These are phyloP conservation scores for Cardamine chenopodiifolia DNA, from an alignment of 345 rosid species.

Conservation along the genomic window DNA sequence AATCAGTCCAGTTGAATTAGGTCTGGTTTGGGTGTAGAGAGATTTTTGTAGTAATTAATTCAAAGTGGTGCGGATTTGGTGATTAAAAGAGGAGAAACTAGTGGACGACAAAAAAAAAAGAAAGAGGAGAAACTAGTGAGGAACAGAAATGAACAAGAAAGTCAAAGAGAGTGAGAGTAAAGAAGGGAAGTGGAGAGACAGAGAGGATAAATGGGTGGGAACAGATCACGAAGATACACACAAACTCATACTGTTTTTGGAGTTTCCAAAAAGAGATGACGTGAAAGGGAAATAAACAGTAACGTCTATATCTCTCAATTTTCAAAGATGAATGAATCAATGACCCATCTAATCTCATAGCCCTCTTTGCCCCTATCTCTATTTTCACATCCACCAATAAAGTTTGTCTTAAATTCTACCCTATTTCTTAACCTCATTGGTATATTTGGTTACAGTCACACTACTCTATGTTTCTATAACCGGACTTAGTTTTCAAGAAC, in stretches of 20 bases:
- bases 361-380: conserved; percentile 35
- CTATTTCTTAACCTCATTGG: conserved; percentile 26
- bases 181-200: conserved; percentile 40
- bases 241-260: conserved; percentile 44
- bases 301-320: conserved; percentile 28
- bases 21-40: not conserved
- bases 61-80: conserved; percentile 12
- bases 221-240: conserved; percentile 43
- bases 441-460: conserved; percentile 34
- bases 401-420: conserved; percentile 32
- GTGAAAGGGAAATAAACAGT: conserved; percentile 44
- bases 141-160: conserved; percentile 33
- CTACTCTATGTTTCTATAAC: conserved; percentile 24
- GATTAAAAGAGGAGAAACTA: too few species aligned
- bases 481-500: not conserved
- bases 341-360: conserved; percentile 42
- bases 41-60: conserved; percentile 4
- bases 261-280: conserved; percentile 46
- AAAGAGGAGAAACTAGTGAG: conserved; percentile 20
- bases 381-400: conserved; percentile 37
- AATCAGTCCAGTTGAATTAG: not conserved
- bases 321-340: conserved; percentile 40
- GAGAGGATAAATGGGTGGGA: conserved; percentile 45
- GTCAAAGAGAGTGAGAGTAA: conserved; percentile 29
- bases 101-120: too few species aligned